Conservation (phyloP, 2,329 filamentous ascomycete species). For the Cladosporium phlei region DNA sequence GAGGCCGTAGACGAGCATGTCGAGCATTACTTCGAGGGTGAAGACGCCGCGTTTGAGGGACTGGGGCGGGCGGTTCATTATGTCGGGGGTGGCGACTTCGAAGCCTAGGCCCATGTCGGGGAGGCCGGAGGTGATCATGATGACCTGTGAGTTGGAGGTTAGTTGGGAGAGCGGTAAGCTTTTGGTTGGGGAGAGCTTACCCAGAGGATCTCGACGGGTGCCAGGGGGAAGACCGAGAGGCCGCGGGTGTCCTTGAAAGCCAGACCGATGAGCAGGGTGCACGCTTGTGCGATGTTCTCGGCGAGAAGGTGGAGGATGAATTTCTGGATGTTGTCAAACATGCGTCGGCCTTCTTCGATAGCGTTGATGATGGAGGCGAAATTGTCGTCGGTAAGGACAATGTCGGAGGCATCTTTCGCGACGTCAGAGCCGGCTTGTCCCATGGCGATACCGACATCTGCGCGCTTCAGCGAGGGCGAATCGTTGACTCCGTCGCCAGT, state of each 20-base stretch:
- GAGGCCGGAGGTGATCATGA: slow-evolving; percentile 84
- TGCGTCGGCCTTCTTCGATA: slow-evolving; percentile 73
- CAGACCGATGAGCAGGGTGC: slow-evolving; percentile 71
- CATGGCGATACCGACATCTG: slow-evolving; percentile 87
- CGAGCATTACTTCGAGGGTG: slow-evolving; percentile 69
- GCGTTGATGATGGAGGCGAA: slow-evolving; percentile 79
- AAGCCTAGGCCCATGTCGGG: slow-evolving; percentile 85
- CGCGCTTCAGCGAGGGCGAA: slow-evolving; percentile 71
- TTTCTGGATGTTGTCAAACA: slow-evolving; percentile 85
- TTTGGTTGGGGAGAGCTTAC: slow-evolving; percentile 17
- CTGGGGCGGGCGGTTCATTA: slow-evolving; percentile 77
- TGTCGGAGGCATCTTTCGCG: slow-evolving; percentile 75
- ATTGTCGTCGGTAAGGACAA: slow-evolving; percentile 83
- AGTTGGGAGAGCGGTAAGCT: neutral
- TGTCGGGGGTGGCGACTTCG: slow-evolving; percentile 67
- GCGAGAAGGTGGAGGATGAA: slow-evolving; percentile 75
- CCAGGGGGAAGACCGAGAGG: slow-evolving; percentile 76
- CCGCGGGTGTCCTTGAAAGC: slow-evolving; percentile 67
- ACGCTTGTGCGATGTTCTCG: slow-evolving; percentile 78
- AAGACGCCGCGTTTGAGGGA: slow-evolving; percentile 65
- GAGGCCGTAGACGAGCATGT: slow-evolving; percentile 74
- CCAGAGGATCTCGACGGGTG: slow-evolving; percentile 80
- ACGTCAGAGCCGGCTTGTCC: slow-evolving; percentile 76
- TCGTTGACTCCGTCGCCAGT: slow-evolving; percentile 87
- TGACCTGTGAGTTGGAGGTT: slow-evolving; percentile 67